Conservation (phyloP, 805 yeast genomes). For the Cyberlindnera xylosilytica region DNA sequence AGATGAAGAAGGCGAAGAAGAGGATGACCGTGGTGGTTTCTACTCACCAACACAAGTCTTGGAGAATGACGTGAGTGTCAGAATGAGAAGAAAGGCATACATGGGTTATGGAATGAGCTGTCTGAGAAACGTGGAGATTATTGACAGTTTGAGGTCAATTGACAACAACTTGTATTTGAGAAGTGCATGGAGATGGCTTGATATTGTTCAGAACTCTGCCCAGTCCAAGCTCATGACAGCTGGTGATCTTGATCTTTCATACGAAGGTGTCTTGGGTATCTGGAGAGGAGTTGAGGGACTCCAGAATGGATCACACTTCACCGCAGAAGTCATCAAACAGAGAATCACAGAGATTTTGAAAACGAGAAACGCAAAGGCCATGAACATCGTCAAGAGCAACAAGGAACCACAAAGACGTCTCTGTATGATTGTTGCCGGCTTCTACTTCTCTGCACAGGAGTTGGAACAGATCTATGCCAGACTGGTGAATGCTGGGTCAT, state of each 20-base stretch:
- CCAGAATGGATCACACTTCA: conserved; percentile 34
- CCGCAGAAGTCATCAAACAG: conserved; percentile 18
- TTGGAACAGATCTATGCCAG: conserved; percentile 63
- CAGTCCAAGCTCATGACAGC: conserved; percentile 65
- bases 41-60: conserved; percentile 44
- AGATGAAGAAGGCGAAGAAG: conserved; percentile 24
- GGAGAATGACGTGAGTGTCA: conserved; percentile 68
- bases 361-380: conserved; percentile 29
- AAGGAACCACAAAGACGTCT: conserved; percentile 66
- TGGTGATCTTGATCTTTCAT: conserved; percentile 74
- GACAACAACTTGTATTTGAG: conserved; percentile 54
- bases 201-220: conserved; percentile 63
- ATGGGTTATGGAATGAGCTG: conserved; percentile 73
- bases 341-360: conserved; percentile 32
- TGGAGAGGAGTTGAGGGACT: conserved; percentile 75
- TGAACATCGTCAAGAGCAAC: conserved; percentile 39
- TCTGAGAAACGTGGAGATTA: conserved; percentile 54
- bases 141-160: conserved; percentile 50
- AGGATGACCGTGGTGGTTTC: conserved; percentile 23
- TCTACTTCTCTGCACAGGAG: conserved; percentile 78
- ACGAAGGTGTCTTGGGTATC: conserved; percentile 82
- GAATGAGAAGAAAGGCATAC: conserved; percentile 68
- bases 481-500: conserved; percentile 55
- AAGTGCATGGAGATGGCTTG: conserved; percentile 91
- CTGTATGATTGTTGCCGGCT: conserved; percentile 83